These are phyloP conservation scores for Ophiosphaerella narmari DNA, from an alignment of 2,329 filamentous ascomycete genomes.

Conservation along the genomic window DNA sequence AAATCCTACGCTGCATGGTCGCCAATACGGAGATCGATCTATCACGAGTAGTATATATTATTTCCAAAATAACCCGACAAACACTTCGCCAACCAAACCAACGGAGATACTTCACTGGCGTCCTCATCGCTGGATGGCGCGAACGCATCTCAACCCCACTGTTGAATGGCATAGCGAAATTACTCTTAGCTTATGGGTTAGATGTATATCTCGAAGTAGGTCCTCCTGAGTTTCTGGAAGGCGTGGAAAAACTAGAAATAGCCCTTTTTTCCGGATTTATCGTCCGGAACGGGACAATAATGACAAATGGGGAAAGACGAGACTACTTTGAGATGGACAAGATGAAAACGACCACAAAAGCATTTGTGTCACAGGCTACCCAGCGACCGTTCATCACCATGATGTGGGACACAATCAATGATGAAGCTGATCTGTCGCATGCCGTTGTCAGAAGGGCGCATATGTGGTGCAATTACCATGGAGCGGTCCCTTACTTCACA, in stretches of 20 bases:
- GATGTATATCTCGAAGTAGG: conserved; percentile 42
- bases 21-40: conserved; percentile 32
- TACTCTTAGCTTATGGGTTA: conserved; percentile 37
- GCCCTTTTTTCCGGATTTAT: conserved; percentile 36
- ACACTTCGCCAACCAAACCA: conserved; percentile 29
- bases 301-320: conserved; percentile 39
- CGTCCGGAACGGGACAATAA: conserved; percentile 43
- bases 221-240: conserved; percentile 40
- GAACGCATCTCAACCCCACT: conserved; percentile 32
- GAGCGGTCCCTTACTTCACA: conserved; percentile 36
- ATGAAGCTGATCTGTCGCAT: conserved; percentile 40
- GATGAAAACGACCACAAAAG: conserved; percentile 45
- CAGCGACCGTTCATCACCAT: conserved; percentile 42
- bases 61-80: conserved; percentile 31
- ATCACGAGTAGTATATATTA: conserved; percentile 27
- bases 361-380: conserved; percentile 44
- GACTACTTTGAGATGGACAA: conserved; percentile 48
- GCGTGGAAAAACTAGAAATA: conserved; percentile 29
- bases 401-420: conserved; percentile 47
- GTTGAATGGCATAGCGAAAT: conserved; percentile 36
- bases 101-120: conserved; percentile 37
- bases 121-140: conserved; percentile 42
- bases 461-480: conserved; percentile 46
- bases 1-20: conserved; percentile 26
- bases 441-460: conserved; percentile 42